These are phyloP conservation scores for Setaria viridis DNA, from an alignment of 202 grass and related monocot species.

Conservation along the genomic window DNA sequence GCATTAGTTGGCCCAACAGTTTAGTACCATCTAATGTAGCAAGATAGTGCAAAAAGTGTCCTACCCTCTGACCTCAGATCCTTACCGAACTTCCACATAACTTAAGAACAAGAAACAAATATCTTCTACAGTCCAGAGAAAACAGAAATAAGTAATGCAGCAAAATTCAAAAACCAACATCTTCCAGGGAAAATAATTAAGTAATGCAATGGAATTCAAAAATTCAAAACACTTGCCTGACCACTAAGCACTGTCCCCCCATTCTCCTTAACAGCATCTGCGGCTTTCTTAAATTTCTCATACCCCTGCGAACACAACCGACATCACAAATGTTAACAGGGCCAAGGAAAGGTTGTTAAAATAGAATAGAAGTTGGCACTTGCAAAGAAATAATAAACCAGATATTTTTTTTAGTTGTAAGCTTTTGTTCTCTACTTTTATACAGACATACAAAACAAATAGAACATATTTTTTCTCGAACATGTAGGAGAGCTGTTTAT, in stretches of 20 bases:
- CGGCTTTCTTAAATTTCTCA: constrained; percentile 96
- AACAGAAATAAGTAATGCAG: neutral
- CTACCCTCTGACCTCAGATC: neutral
- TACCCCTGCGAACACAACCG: constrained; percentile 71
- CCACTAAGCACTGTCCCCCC: constrained; percentile 70
- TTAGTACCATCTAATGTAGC: neutral
- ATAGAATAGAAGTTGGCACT: neutral
- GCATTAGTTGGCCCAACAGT: neutral
- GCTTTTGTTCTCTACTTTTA: constrained; percentile 14
- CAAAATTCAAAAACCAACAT: constrained; percentile 14
- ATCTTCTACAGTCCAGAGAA: neutral
- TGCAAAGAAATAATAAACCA: constrained; percentile 16
- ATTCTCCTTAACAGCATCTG: constrained; percentile 82
- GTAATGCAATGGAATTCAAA: constrained; percentile 4
- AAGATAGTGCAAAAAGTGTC: neutral
- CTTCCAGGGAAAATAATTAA: constrained; percentile 11
- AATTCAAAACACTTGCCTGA: constrained; percentile 62
- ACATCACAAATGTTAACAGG: constrained; percentile 26
- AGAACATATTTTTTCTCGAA: neutral
- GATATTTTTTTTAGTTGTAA: neutral
- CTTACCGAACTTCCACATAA: neutral
- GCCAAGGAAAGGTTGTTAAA: neutral
- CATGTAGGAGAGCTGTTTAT: neutral
- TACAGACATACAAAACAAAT: neutral
- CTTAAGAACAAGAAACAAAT: constrained; percentile 17